Percentiles rank a stretch among this genome's conserved stretches.
phyloP scores from a whole-genome alignment of 2,329 filamentous ascomycete species.

The Cercospora citrullina region DNA sequence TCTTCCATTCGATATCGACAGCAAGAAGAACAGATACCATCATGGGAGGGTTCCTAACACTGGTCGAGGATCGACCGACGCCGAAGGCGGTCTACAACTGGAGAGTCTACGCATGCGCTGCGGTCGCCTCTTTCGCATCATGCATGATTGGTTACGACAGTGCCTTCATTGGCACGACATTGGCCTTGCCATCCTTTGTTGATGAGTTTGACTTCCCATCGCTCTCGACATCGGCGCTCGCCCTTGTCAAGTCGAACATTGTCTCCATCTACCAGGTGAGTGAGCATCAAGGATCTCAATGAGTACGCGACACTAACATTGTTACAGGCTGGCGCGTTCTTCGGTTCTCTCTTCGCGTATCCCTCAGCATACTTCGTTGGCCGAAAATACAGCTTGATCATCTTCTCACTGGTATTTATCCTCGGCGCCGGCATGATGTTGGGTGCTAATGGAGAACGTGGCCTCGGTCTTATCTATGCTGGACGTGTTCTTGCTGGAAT shows the following conservation, averaged over 20 bases:
- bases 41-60: slow-evolving; percentile 40
- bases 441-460: slow-evolving; percentile 60
- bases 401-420: slow-evolving; percentile 64
- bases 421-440: slow-evolving; percentile 73
- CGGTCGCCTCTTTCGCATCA: slow-evolving; percentile 57
- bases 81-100: slow-evolving; percentile 61
- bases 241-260: slow-evolving; percentile 70
- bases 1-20: slow-evolving; percentile 2
- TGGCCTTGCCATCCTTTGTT: slow-evolving; percentile 68
- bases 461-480: slow-evolving; percentile 61
- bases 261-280: slow-evolving; percentile 67
- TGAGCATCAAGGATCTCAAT: neutral
- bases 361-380: slow-evolving; percentile 65
- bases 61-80: slow-evolving; percentile 51
- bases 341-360: slow-evolving; percentile 72
- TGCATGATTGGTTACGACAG: slow-evolving; percentile 49
- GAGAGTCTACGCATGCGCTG: slow-evolving; percentile 57
- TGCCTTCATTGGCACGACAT: slow-evolving; percentile 74
- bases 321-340: slow-evolving; percentile 74
- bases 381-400: slow-evolving; percentile 62
- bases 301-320: neutral
- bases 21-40: slow-evolving; percentile 15
- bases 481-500: slow-evolving; percentile 60
- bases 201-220: slow-evolving; percentile 65
- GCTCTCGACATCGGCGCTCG: slow-evolving; percentile 52